Evolutionary conservation across 1,139 yeast species (phyloP).

Genomic region (Geotrichum restrictum): DNA sequence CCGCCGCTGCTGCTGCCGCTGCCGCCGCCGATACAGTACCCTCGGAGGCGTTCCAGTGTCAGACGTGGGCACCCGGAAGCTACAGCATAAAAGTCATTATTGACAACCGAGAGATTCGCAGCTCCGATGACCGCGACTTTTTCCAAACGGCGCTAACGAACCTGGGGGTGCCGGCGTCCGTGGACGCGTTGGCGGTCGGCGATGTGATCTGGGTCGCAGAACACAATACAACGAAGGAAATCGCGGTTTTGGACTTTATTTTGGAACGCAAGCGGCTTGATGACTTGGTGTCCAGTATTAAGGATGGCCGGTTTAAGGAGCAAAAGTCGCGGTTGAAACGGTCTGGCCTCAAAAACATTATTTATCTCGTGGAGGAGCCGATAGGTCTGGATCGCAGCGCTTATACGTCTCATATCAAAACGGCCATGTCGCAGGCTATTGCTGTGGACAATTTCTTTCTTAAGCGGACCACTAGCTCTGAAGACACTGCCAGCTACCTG

Average conservation of each 20-base stretch:
- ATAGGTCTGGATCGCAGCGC: constrained; percentile 41
- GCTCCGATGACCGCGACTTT: constrained; percentile 32
- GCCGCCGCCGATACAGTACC: no score
- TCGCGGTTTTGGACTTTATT: constrained; percentile 71
- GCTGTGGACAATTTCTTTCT: constrained; percentile 64
- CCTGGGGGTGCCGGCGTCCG: constrained; percentile 52
- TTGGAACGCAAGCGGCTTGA: constrained; percentile 86
- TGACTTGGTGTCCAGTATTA: constrained; percentile 76
- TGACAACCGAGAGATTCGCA: constrained; percentile 73
- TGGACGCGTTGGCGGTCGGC: constrained; percentile 67
- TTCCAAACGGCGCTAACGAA: constrained; percentile 48
- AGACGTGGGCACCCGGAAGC: constrained; percentile 49
- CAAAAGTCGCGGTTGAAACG: constrained; percentile 73
- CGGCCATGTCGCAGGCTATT: constrained; percentile 71
- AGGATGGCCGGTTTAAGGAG: constrained; percentile 78
- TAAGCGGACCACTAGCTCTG: constrained; percentile 64
- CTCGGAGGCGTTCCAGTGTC: not conserved
- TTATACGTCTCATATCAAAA: constrained; percentile 64
- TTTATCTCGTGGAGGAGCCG: constrained; percentile 80
- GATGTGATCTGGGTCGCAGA: constrained; percentile 88
- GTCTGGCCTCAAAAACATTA: constrained; percentile 63
- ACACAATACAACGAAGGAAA: constrained; percentile 52
- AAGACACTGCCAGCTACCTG: constrained; percentile 68
- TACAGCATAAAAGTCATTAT: constrained; percentile 61
- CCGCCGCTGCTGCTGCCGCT: not conserved